phyloP scores from a whole-genome alignment of 1,284 basidiomycete species.

The Coniophora puteana region DNA sequence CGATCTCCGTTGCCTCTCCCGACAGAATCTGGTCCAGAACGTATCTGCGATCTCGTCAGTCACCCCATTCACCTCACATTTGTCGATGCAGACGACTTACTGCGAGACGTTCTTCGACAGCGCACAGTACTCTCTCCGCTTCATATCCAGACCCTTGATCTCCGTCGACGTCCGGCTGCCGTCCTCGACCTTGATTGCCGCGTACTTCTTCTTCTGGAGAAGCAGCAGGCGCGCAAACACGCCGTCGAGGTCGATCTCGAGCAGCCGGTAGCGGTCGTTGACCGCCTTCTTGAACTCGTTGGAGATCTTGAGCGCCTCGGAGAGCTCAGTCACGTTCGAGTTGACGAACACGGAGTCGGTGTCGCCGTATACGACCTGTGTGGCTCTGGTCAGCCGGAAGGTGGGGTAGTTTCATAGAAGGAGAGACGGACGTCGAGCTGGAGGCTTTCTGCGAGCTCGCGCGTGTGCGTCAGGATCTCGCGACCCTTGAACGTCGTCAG shows the following conservation, averaged over 20 bases:
- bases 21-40: slow-evolving; percentile 90
- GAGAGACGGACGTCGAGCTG: slow-evolving; percentile 72
- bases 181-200: slow-evolving; percentile 91
- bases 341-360: slow-evolving; percentile 99
- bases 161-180: slow-evolving; percentile 75
- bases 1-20: slow-evolving; percentile 86
- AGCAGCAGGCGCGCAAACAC: slow-evolving; percentile 92
- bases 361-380: slow-evolving; percentile 95
- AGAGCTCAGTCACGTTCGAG: slow-evolving; percentile 86
- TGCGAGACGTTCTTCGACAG: slow-evolving; percentile 92
- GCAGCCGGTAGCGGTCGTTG: slow-evolving; percentile 91
- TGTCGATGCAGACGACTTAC: slow-evolving; percentile 57
- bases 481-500: slow-evolving; percentile 98
- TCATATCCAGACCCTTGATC: slow-evolving; percentile 99
- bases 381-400: neutral
- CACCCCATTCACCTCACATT: too few relatives aligned
- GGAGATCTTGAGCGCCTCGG: slow-evolving; percentile 89
- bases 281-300: slow-evolving; percentile 93
- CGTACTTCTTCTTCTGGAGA: slow-evolving; percentile 99
- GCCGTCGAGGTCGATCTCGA: slow-evolving; percentile 97
- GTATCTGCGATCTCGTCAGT: slow-evolving; percentile 48
- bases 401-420: neutral
- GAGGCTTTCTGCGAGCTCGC: slow-evolving; percentile 89
- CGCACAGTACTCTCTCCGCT: slow-evolving; percentile 91
- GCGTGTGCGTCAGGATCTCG: slow-evolving; percentile 93